These are phyloP conservation scores for Torrubiella hemipterigena DNA, from an alignment of 2,329 filamentous ascomycete species.

Conservation along the genomic window DNA sequence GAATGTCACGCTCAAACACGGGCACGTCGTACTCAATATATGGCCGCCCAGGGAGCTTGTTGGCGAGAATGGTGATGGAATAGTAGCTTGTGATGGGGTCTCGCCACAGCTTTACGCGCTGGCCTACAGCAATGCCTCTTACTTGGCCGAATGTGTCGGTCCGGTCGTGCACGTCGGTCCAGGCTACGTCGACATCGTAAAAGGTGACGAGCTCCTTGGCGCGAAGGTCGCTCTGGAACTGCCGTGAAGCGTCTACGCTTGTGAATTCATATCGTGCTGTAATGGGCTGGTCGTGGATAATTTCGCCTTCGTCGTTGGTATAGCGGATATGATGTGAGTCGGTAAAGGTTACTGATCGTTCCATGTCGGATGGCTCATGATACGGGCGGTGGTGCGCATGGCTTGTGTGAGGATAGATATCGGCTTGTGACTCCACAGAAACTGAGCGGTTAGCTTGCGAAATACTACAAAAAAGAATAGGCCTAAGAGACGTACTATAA, in stretches of 20 bases:
- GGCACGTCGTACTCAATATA: slow-evolving; percentile 37
- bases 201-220: slow-evolving; percentile 35
- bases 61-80: slow-evolving; percentile 34
- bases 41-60: slow-evolving; percentile 29
- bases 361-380: slow-evolving; percentile 35
- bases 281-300: slow-evolving; percentile 34
- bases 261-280: slow-evolving; percentile 40
- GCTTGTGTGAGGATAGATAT: slow-evolving; percentile 35
- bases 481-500: slow-evolving; percentile 25
- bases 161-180: slow-evolving; percentile 36
- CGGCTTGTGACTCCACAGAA: slow-evolving; percentile 29
- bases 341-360: slow-evolving; percentile 34
- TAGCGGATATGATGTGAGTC: slow-evolving; percentile 37
- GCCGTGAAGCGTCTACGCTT: slow-evolving; percentile 31
- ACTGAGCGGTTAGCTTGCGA: slow-evolving; percentile 17
- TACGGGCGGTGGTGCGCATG: slow-evolving; percentile 39
- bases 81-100: slow-evolving; percentile 35
- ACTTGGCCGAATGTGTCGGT: slow-evolving; percentile 38
- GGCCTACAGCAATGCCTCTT: slow-evolving; percentile 36
- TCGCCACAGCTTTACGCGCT: slow-evolving; percentile 39
- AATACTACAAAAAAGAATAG: slow-evolving; percentile 5
- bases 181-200: slow-evolving; percentile 39
- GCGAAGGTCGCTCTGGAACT: slow-evolving; percentile 37
- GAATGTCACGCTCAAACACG: slow-evolving; percentile 33
- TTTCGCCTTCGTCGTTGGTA: slow-evolving; percentile 30